Base-by-base conservation (phyloP, 116 monocot species). In the Trichopus zeylanicus region DNA sequence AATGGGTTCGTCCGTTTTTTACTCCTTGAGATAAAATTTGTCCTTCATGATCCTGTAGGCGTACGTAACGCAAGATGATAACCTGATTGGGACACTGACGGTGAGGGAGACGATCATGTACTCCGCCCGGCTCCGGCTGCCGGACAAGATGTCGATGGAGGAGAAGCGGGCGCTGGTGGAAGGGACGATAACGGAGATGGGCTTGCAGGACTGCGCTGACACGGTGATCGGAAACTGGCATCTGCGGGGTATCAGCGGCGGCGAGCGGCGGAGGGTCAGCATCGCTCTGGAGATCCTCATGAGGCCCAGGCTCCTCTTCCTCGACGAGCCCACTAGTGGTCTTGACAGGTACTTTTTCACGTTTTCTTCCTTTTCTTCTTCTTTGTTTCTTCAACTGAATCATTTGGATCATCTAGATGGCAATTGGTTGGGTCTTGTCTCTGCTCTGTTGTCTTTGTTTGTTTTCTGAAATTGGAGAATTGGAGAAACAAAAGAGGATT, bases 201-300 rank as follows among this genome's bases (percentile, higher is more conserved):
- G 84, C 1, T 47, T 84, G 19, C 34, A 22, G 0, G 68, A 38
- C 1, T 65, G 69, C 1, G 51, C 39, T 51, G 62, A 73, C 48
- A 79, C 72, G 0, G 55, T 72, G 26, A 72, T 84, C 5, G 78
- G 78, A 7, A 72, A 78, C 13, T 61, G 58, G 68, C 27, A 32
- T 2, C 13, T 22, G 11, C 78, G 75, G 53, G 79, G 84, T 10
- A 69, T 79, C 23, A 84, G 84, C 29, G 75, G 83, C 0, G 83
- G 83, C 20, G 72, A 78, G 55, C 70, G 51, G 56, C 58, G 78
- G 37, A 48, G 83, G 16, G 71, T 78, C 22, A 79, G 79, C 72
- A 79, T 84, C 19, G 78, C 79, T 65, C 49, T 75, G 15, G 79
- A 84, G 72, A 79, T 79, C 38, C 33, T 84, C 53, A 75, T 75